Percentiles rank a stretch among this genome's conserved stretches.
These are phyloP conservation scores for Myxozyma vanderwaltii DNA, from an alignment of 805 yeast species.

Conservation along the genomic window DNA sequence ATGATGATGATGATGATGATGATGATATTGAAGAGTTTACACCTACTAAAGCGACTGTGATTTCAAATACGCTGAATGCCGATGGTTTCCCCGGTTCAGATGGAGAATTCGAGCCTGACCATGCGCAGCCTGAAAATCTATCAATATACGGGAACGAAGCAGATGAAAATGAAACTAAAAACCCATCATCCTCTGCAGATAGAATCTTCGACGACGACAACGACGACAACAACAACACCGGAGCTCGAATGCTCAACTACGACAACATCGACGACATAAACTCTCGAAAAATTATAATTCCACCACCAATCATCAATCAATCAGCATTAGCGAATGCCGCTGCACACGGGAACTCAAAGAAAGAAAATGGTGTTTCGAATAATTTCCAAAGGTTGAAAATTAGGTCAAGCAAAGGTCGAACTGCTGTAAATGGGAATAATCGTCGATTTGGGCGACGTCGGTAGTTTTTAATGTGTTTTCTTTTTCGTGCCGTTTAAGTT, in stretches of 20 bases:
- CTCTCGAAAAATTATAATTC: not conserved
- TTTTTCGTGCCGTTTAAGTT: no score
- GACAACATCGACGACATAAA: not conserved
- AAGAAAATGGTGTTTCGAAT: slow-evolving; percentile 41
- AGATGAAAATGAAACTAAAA: no score
- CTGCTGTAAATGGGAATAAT: not conserved
- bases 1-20: slow-evolving; percentile 1
- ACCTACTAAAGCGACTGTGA: not conserved
- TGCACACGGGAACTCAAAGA: not conserved
- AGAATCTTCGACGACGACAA: no score
- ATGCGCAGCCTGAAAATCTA: not conserved
- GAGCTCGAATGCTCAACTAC: not conserved
- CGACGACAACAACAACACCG: not conserved
- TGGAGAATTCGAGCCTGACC: slow-evolving; percentile 1
- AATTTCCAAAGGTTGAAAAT: slow-evolving; percentile 39
- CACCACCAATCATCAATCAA: not conserved
- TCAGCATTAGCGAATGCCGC: not conserved
- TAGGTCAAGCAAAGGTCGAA: slow-evolving; percentile 1
- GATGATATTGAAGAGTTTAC: not conserved
- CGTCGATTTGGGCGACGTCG: slow-evolving; percentile 7
- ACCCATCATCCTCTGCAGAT: no score
- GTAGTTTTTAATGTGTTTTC: not conserved
- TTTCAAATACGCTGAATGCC: not conserved
- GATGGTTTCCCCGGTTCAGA: slow-evolving; percentile 5
- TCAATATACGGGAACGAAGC: not conserved